Conservation (phyloP, 176 grass and related monocot species). For the Musa schizocarpa region DNA sequence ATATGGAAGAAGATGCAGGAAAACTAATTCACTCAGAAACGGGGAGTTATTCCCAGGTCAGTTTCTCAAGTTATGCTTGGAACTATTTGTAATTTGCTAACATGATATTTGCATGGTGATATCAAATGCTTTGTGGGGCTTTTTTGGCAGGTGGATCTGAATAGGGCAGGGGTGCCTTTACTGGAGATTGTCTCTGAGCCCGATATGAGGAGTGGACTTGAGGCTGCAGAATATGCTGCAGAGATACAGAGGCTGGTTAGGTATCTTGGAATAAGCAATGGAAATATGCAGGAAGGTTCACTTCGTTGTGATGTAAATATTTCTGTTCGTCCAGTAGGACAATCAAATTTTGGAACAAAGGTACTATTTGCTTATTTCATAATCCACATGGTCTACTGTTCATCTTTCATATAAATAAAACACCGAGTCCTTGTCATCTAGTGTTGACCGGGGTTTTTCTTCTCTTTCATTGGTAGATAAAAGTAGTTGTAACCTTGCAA, state of each 20-base stretch:
- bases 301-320: slow-evolving; percentile 98
- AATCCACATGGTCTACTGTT: not conserved
- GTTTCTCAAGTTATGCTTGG: not conserved
- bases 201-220: slow-evolving; percentile 74
- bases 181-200: slow-evolving; percentile 86
- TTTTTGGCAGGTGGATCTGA: slow-evolving; percentile 64
- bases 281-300: slow-evolving; percentile 97
- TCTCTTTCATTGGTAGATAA: not conserved
- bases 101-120: not conserved
- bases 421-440: not conserved
- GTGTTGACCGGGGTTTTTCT: not conserved
- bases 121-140: not conserved
- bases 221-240: slow-evolving; percentile 76
- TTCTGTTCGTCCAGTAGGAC: slow-evolving; percentile 58
- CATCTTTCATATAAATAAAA: not conserved
- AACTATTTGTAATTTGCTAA: not conserved
- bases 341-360: slow-evolving; percentile 87
- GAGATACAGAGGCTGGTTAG: slow-evolving; percentile 79
- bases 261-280: slow-evolving; percentile 84
- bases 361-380: slow-evolving; percentile 20
- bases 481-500: no score
- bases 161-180: slow-evolving; percentile 87
- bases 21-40: slow-evolving; percentile 83
- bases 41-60: slow-evolving; percentile 73
- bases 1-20: slow-evolving; percentile 98